phyloP scores from a whole-genome alignment of 768 basidiomycete genomes.

The Podaxis sp. region DNA sequence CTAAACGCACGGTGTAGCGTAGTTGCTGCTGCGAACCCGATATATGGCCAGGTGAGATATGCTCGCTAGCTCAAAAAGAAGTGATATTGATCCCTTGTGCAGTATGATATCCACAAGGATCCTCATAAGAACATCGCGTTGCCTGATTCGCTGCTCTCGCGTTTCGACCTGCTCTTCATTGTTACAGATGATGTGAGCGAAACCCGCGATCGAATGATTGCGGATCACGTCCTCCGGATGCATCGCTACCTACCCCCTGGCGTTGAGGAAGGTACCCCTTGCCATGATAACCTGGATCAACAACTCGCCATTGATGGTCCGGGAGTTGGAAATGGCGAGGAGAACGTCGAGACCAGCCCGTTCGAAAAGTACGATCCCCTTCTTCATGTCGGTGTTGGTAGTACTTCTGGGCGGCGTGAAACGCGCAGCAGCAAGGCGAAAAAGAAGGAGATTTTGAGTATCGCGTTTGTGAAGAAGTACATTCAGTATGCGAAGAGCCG shows the following conservation, averaged over 20 bases:
- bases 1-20: conserved; percentile 98
- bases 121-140: conserved; percentile 98
- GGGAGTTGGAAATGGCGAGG: conserved; percentile 46
- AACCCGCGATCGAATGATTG: conserved; percentile 87
- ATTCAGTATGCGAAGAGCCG: conserved; percentile 96
- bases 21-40: conserved; percentile 97
- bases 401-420: conserved; percentile 41
- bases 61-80: not conserved
- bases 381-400: conserved; percentile 78
- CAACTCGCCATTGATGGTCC: conserved; percentile 87
- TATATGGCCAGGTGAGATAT: conserved; percentile 84
- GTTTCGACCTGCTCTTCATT: conserved; percentile 97
- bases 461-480: conserved; percentile 96
- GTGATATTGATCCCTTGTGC: conserved; percentile 11
- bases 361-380: conserved; percentile 98
- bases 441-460: conserved; percentile 83
- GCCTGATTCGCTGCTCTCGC: conserved; percentile 95
- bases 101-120: conserved; percentile 99
- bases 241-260: conserved; percentile 97
- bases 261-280: conserved; percentile 93
- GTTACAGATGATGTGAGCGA: conserved; percentile 99
- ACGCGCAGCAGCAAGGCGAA: conserved; percentile 59
- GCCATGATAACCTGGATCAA: conserved; percentile 84
- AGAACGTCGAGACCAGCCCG: conserved; percentile 70
- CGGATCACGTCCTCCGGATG: conserved; percentile 96